Base-by-base conservation (phyloP, 2,329 filamentous ascomycete species). In the Penicillium sp. region DNA sequence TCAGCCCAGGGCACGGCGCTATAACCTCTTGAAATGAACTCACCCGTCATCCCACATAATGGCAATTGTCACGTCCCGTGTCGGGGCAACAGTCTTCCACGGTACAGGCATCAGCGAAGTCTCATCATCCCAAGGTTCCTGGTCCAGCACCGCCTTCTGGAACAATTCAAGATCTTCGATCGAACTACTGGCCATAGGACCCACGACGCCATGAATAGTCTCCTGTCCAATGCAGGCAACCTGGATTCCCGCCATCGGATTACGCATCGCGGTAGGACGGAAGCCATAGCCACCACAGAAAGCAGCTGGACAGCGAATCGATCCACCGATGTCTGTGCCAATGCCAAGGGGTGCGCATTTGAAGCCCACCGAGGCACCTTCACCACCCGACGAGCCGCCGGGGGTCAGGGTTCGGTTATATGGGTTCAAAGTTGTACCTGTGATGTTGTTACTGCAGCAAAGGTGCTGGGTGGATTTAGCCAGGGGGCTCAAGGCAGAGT, bases 11-110 rank as follows among this genome's bases (percentile, higher is more conserved):
- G 3, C 31, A 7, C 31, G 10, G 14, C n/a, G n/a, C 4, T 19
- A 6, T 2, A 5, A 14, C 1, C 37, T 19, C 7, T 39, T 9
- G 13, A 11, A 24, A 13, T 7, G 19, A 31, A 60, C 60, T 40
- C 63, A 74, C 72, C 82, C 84, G 69, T 91, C 89, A 70, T 87
- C 78, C 82, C 83, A 86, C 73, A 90, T 78, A 35, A 90, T 82
- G 4, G 78, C 88, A 54, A 91, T 60, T 0, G 71, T 73, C 31
- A 75, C 67, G 35, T 69, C 49, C 13, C 60, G 60, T 1, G 54
- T 69, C 7, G 67, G 63, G 22, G 55, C 44, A 6, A 70, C 68
- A 13, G 39, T 65, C 52, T 54, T 75, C 78, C 79, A 82, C 0
- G 78, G 77, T 3, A 80, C 50, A 4, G 78, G 77, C 1, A 75